Conservation (phyloP, 106 monocot species). For the Dendrobium catenatum region DNA sequence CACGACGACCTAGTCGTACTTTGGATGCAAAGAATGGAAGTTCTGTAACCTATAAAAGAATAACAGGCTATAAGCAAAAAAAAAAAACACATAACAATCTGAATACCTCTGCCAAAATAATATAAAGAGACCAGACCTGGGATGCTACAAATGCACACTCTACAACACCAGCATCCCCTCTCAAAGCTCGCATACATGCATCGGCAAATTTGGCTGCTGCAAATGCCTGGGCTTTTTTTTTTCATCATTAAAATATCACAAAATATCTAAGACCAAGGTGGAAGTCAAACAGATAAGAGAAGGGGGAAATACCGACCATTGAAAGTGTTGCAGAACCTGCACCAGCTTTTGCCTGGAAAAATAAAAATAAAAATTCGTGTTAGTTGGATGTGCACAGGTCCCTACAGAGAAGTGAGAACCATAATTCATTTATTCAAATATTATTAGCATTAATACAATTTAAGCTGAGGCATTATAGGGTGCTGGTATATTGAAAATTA, state of each 20-base stretch:
- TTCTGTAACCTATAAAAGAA: constrained; percentile 41
- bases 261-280: not conserved
- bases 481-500: no score
- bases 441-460: no score
- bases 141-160: constrained; percentile 78
- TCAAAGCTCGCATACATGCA: constrained; percentile 62
- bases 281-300: not conserved
- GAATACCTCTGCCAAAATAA: no score
- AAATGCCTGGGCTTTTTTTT: constrained; percentile 38
- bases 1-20: constrained; percentile 59
- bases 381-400: no score
- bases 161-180: constrained; percentile 67
- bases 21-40: constrained; percentile 90
- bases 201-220: constrained; percentile 88
- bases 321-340: constrained; percentile 83
- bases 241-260: not conserved
- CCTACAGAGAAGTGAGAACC: no score
- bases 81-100: no score
- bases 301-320: constrained; percentile 32
- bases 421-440: no score
- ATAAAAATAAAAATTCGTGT: not conserved
- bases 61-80: not conserved
- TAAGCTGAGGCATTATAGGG: no score
- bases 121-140: constrained; percentile 28
- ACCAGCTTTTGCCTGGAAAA: constrained; percentile 71